Base-by-base conservation (phyloP, 2,329 filamentous ascomycete species). In the Epichloe baconii region DNA sequence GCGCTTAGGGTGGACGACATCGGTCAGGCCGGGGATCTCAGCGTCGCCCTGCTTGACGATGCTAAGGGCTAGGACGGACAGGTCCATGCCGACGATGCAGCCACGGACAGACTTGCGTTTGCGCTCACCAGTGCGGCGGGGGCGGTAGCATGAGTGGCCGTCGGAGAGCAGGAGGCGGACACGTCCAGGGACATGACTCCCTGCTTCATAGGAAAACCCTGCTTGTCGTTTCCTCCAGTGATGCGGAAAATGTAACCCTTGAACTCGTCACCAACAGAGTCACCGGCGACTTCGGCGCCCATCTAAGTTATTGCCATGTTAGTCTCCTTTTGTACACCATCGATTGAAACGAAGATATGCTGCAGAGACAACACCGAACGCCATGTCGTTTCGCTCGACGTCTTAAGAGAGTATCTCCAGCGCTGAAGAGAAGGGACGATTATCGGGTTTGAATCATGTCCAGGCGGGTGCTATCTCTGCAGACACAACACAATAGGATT, bases 181-280 rank as follows among this genome's bases (percentile, higher is more conserved):
- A 93, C 93, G 93, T 73, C 88, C 93, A 67, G 93, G 75, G 95
- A 87, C 82, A 98, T 91, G 73, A 95, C 87, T 82, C 93, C 93
- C 85, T 98, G 94, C 89, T 98, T 98, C 93, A 98, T 98, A 66
- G 93, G 93, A 84, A 98, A 98, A 80, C 93, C 93, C 82, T 98
- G 94, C 88, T 98, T 98, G 87, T 98, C 93, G 86, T 98, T 98
- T 72, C 94, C 93, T 26, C 93, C 94, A 68, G 93, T 98, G 80
- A 98, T 97, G 73, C 83, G 86, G 85, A 98, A 89, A 79, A 98
- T 85, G 82, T 98, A 98, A 75, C 93, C 93, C 83, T 96, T 96
- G 87, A 95, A 98, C 79, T 98, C 93, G 71, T 97, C 90, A 69
- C 93, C 93, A 68, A 98, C 82, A 71, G 84, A 86, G 79, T 98